Base-by-base conservation (phyloP, 1,284 basidiomycete species). In the Leccinum pachyderme region DNA sequence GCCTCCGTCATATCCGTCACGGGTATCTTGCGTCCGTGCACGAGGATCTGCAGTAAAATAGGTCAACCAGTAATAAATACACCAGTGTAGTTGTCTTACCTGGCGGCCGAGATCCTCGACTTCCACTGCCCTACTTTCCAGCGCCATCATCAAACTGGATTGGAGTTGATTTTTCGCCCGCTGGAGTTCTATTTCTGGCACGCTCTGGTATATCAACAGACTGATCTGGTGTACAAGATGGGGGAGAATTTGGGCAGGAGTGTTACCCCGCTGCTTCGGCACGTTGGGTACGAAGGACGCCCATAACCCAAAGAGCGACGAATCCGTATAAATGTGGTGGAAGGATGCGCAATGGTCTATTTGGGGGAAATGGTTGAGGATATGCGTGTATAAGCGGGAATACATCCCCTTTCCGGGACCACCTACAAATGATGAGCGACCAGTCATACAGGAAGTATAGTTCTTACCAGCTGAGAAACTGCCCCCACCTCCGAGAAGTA, bases 361-460 rank as follows among this genome's bases (percentile, higher is more conserved):
- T 65, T 93, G 88, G 58, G 95, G 86, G 76, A 93, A 92, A 68
- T 93, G 90, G 71, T 98, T 98, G 59, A 99, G 85, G 62, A 99
- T 94, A 69, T 95, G 89, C n/a, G 94, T 96, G 78, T 98, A 98
- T 51, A 98, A 76, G 18, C 96, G 89, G 37, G 93, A 95, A 79
- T 98, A 98, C 95, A 99, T 98, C 65, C 96, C 97, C 77, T 99
- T 99, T 44, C 96, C 96, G 2, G 96, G 96, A 3, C 96, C 96
- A 61, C 94, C 91, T 82, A 66, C 18, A 52, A 53, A 55, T 49
- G 52, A 55, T 68, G 44, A 67, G 56, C 60, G 41, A 56, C 28
- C 49, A 53, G 35, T 44, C 29, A 24, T 15, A 3, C 12, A 7
- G 48, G 15, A 7, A 50, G 46, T 4, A 12, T 24, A 5, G 32